Percentiles rank a stretch among this genome's conserved stretches.
phyloP scores from a whole-genome alignment of 2,329 filamentous ascomycete genomes.

The Cladosporium sp. region DNA sequence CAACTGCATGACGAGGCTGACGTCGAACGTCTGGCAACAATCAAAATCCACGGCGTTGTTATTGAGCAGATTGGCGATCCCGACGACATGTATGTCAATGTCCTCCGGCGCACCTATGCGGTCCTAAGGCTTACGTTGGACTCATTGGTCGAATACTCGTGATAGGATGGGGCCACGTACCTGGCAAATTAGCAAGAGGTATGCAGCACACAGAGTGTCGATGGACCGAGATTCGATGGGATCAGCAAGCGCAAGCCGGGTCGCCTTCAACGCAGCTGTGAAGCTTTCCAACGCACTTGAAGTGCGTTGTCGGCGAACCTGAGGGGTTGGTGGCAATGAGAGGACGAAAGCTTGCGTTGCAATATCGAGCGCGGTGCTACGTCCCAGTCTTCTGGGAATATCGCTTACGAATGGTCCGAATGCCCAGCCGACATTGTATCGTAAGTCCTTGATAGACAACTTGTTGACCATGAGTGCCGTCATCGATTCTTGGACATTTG shows the following conservation, averaged over 20 bases:
- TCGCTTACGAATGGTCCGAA: conserved; percentile 14
- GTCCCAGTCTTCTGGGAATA: conserved; percentile 10
- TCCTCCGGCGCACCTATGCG: neutral
- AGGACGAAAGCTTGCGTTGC: conserved; percentile 6
- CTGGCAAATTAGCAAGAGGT: neutral
- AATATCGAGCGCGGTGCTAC: conserved; percentile 13
- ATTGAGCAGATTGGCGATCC: conserved; percentile 1
- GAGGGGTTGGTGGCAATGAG: neutral
- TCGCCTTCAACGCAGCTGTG: neutral
- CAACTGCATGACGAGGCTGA: neutral
- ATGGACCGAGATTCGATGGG: neutral
- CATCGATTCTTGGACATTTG: neutral
- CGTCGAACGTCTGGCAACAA: neutral
- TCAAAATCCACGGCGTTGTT: neutral
- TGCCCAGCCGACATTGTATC: conserved; percentile 11
- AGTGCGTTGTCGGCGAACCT: neutral
- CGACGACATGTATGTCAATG: neutral
- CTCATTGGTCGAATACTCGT: no score
- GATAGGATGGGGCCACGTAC: neutral
- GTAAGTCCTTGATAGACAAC: conserved; percentile 3
- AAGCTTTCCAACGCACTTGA: neutral
- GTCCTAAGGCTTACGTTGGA: neutral
- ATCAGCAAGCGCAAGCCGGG: neutral
- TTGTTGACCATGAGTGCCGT: conserved; percentile 2
- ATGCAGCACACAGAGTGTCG: conserved; percentile 1